Percentiles rank a stretch among this genome's conserved stretches.
Evolutionary conservation across 441 rosid genomes (phyloP).

Genomic region (Pelargonium cotyledonis): DNA sequence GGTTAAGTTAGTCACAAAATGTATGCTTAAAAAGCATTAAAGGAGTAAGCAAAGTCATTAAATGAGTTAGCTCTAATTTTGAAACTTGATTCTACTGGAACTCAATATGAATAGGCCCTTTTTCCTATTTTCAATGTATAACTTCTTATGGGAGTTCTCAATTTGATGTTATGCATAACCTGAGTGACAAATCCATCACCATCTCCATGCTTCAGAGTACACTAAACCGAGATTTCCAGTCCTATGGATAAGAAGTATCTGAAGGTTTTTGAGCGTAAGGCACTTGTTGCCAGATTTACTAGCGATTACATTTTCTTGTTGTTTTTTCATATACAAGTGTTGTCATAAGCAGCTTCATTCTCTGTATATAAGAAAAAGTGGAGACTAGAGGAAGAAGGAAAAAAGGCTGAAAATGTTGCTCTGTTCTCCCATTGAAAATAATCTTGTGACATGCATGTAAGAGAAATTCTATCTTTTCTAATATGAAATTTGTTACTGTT

Average conservation of each 20-base stretch:
- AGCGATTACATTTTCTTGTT: slow-evolving; percentile 19
- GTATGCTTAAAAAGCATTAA: background rate
- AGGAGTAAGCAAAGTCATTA: background rate
- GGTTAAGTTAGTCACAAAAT: too few relatives aligned
- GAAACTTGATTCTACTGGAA: background rate
- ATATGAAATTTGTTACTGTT: too few relatives aligned
- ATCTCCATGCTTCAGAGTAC: background rate
- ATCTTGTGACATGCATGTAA: slow-evolving; percentile 15
- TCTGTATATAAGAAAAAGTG: slow-evolving; percentile 37
- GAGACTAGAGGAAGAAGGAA: slow-evolving; percentile 19
- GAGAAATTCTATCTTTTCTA: too few relatives aligned
- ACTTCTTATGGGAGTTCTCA: background rate
- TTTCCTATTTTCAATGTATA: background rate
- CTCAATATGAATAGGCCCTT: background rate
- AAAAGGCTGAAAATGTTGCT: slow-evolving; percentile 18
- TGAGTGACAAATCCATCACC: background rate
- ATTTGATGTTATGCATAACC: too few relatives aligned
- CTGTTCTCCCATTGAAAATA: slow-evolving; percentile 24
- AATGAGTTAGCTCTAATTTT: background rate
- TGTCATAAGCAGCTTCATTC: slow-evolving; percentile 25
- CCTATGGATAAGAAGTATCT: slow-evolving; percentile 17
- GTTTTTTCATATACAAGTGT: slow-evolving; percentile 13
- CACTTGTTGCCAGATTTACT: slow-evolving; percentile 17
- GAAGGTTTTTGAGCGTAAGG: slow-evolving; percentile 19
- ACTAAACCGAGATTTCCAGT: background rate